Evolutionary conservation across 768 basidiomycete species (phyloP), one percentile per base, ranked within the genome.

Genomic region (Suillus decipiens): DNA sequence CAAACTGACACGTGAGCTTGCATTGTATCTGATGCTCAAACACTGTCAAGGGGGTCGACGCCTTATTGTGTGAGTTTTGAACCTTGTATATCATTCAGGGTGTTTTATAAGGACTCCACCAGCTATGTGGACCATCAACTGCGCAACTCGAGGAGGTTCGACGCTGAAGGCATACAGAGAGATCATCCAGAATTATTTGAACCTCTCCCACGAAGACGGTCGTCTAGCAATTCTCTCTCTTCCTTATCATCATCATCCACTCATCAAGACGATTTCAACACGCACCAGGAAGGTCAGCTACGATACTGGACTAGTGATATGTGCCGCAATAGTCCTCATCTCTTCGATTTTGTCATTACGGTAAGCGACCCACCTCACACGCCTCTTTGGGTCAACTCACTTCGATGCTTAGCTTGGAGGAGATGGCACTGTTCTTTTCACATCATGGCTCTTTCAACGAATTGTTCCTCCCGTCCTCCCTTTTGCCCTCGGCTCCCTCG

Each of bases 391-490:
- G n/a, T 43, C 43, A 28, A 41, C 65, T 73, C 37, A 70, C 69
- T 31, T 60, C 39, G 45, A 31, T 61, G 42, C 48, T 36, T 71
- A 98, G 96, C 89, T 99, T 65, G 97, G 97, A 54, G 97, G 97
- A 11, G 97, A 99, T 73, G 97, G 97, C 15, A 99, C 97, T 0
- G 96, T 99, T 2, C 85, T 99, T 17, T 99, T 98, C 79, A 97
- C 97, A 6, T 99, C 97, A 3, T 99, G 97, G 97, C 81, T 99
- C 37, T 99, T 99, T 81, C 97, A 99, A 75, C 88, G 89, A 60
- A 94, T 99, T 70, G 97, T 99, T 17, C 97, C 97, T n/a, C 97
- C 97, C 14, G 95, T 99, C 42, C 89, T 99, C 15, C 89, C 97
- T 1, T 99, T 99, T 74, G 96, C 97, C 1, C 84, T 99, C 33